phyloP scores from a whole-genome alignment of 768 basidiomycete genomes.

The Pholiota molesta region DNA sequence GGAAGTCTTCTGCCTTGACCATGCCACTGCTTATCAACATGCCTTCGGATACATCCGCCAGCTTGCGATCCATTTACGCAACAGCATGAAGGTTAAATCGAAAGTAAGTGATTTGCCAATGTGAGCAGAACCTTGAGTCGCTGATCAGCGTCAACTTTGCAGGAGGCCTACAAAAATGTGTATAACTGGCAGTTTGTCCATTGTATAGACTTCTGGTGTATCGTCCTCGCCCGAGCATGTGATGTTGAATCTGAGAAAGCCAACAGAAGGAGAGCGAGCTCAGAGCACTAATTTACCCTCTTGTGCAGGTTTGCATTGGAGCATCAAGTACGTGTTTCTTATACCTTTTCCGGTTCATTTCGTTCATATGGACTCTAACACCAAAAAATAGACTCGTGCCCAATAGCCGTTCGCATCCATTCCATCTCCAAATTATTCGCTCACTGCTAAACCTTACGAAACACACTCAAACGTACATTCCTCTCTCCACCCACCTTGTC shows the following conservation, averaged over 20 bases:
- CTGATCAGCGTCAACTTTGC: slow-evolving; percentile 19
- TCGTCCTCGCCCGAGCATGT: slow-evolving; percentile 85
- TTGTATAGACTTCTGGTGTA: slow-evolving; percentile 94
- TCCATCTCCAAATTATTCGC: slow-evolving; percentile 90
- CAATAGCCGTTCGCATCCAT: slow-evolving; percentile 89
- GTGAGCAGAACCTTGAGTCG: neutral
- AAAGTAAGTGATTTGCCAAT: slow-evolving; percentile 53
- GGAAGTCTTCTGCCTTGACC: slow-evolving; percentile 84
- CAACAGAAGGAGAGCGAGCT: slow-evolving; percentile 72
- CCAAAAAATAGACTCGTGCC: slow-evolving; percentile 72
- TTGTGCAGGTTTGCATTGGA: slow-evolving; percentile 93
- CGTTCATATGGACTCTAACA: slow-evolving; percentile 13
- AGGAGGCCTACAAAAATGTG: slow-evolving; percentile 93
- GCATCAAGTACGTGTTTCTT: slow-evolving; percentile 76
- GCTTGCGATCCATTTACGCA: slow-evolving; percentile 89
- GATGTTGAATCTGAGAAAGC: slow-evolving; percentile 56
- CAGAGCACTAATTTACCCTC: slow-evolving; percentile 88
- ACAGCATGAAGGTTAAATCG: slow-evolving; percentile 86
- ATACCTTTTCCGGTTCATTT: neutral
- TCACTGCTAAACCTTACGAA: slow-evolving; percentile 85
- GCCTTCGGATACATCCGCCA: slow-evolving; percentile 96
- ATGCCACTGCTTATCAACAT: slow-evolving; percentile 82
- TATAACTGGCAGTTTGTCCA: slow-evolving; percentile 99
- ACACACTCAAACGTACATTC: slow-evolving; percentile 85
- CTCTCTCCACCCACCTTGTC: slow-evolving; percentile 84